Percentiles rank a stretch among this genome's conserved stretches.
Evolutionary conservation across 2,329 filamentous ascomycete species (phyloP).

Genomic region (Sclerotinia subarctica): DNA sequence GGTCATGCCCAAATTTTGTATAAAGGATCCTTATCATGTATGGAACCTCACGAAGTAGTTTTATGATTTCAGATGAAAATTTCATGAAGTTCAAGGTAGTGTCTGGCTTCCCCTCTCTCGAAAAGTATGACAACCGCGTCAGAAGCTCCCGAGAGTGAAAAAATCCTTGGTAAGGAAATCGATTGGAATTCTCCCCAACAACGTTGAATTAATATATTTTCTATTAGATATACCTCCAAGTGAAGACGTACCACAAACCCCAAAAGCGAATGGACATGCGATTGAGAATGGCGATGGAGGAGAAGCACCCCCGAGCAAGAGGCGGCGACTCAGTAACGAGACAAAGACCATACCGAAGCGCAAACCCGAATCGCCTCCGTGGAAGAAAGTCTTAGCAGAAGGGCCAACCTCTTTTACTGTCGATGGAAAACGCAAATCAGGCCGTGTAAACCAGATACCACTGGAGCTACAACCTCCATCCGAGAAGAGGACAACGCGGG

Average conservation of each 20-base stretch:
- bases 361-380: constrained; percentile 76
- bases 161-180: constrained; percentile 31
- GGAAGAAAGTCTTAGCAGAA: constrained; percentile 82
- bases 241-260: constrained; percentile 27
- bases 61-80: constrained; percentile 55
- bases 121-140: constrained; percentile 40
- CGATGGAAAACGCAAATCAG: constrained; percentile 67
- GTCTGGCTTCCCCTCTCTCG: constrained; percentile 32
- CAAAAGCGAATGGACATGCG: constrained; percentile 37
- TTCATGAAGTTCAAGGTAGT: constrained; percentile 53
- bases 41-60: constrained; percentile 52
- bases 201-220: constrained; percentile 23
- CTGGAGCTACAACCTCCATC: constrained; percentile 50
- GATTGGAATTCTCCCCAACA: background rate
- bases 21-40: constrained; percentile 48
- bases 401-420: constrained; percentile 82
- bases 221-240: constrained; percentile 30
- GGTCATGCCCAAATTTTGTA: constrained; percentile 54
- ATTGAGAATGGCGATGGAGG: constrained; percentile 38
- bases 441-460: constrained; percentile 57
- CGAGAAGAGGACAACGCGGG: constrained; percentile 52
- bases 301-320: constrained; percentile 58
- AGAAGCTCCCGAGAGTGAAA: constrained; percentile 37
- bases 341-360: constrained; percentile 46
- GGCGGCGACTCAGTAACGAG: constrained; percentile 56